Percentiles rank a stretch among this genome's conserved stretches.
Evolutionary conservation across 192 early-diverging fungal species (phyloP).

Genomic region (Rhizophagus clarus): DNA sequence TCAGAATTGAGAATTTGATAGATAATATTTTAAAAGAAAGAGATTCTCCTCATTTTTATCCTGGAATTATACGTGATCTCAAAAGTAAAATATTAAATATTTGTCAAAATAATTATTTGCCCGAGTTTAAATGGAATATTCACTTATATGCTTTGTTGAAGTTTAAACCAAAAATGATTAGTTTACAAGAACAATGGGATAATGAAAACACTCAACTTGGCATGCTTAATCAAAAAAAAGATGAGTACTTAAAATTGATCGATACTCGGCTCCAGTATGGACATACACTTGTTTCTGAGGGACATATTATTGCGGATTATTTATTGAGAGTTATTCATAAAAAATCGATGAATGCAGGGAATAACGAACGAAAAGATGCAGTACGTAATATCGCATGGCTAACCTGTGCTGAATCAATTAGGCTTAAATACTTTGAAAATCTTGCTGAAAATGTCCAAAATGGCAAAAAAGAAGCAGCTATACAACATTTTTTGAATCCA

Average conservation of each 20-base stretch:
- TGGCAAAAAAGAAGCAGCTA: not conserved
- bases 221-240: conserved; percentile 26
- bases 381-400: not conserved
- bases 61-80: conserved; percentile 13
- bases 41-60: not conserved
- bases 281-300: conserved; percentile 9
- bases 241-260: conserved; percentile 14
- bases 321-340: conserved; percentile 18
- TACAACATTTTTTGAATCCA: not conserved
- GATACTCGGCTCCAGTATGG: conserved; percentile 20
- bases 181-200: conserved; percentile 17
- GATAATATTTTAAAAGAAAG: not conserved
- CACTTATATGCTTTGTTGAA: conserved; percentile 25
- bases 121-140: conserved; percentile 9
- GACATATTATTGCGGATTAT: conserved; percentile 10
- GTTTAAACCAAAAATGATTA: conserved; percentile 21
- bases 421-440: conserved; percentile 19
- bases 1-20: not conserved
- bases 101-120: not conserved
- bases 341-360: conserved; percentile 25
- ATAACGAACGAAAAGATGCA: not conserved
- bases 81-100: not conserved
- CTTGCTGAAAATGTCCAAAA: conserved; percentile 13
- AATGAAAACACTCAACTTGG: not conserved
- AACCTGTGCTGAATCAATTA: not conserved